Conservation (phyloP, 2,329 filamentous ascomycete species). For the Paecilomyces niveus region DNA sequence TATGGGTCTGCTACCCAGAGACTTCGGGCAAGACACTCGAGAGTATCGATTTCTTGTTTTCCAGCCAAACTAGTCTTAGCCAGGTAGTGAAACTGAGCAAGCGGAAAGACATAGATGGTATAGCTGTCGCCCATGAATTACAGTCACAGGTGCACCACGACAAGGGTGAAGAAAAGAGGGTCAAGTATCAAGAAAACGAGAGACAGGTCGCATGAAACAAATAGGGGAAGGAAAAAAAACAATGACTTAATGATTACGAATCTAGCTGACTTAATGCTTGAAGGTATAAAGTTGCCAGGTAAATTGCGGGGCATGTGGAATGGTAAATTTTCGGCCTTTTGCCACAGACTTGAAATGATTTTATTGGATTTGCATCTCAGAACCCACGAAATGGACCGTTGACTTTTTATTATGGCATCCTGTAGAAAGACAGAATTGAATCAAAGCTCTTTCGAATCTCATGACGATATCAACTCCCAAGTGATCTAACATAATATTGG, state of each 20-base stretch:
- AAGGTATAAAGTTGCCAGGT: background rate
- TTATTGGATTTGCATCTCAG: background rate
- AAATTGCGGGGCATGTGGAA: background rate
- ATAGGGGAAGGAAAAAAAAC: background rate
- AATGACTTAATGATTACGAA: background rate
- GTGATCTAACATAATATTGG: background rate
- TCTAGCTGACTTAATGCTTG: background rate
- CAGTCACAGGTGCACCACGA: slow-evolving; percentile 7
- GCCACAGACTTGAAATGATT: background rate
- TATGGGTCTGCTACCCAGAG: slow-evolving; percentile 29
- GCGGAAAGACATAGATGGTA: slow-evolving; percentile 7
- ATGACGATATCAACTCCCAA: background rate
- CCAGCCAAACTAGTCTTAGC: slow-evolving; percentile 6
- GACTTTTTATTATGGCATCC: background rate
- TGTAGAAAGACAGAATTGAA: background rate
- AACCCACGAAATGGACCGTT: background rate
- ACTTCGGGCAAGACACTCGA: slow-evolving; percentile 15
- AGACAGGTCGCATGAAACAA: background rate
- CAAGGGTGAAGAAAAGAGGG: slow-evolving; percentile 4
- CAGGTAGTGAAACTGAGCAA: slow-evolving; percentile 9
- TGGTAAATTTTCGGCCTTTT: background rate
- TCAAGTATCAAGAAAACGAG: slow-evolving; percentile 1
- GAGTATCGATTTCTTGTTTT: slow-evolving; percentile 19
- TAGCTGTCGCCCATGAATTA: slow-evolving; percentile 5
- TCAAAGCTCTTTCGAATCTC: background rate